Evolutionary conservation across 2,329 filamentous ascomycete species (phyloP).

Genomic region (Fusarium hostae): DNA sequence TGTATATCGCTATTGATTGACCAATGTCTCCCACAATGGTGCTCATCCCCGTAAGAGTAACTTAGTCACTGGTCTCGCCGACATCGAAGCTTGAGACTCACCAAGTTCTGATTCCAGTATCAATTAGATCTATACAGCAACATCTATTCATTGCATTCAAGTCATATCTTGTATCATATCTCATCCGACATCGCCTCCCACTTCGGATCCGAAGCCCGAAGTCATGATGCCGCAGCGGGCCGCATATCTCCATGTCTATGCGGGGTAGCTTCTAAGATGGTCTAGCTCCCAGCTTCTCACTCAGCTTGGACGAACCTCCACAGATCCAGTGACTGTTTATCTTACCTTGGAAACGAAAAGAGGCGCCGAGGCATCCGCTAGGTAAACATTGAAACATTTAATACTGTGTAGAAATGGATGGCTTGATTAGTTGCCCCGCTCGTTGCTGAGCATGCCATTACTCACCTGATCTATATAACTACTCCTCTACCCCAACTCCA

Average conservation of each 20-base stretch:
- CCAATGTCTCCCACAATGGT: background rate
- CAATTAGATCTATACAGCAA: background rate
- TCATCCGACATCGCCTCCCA: slow-evolving; percentile 6
- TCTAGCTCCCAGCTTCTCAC: slow-evolving; percentile 12
- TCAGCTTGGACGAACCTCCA: slow-evolving; percentile 1
- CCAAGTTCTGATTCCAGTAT: background rate
- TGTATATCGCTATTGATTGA: background rate
- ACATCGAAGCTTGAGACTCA: no score
- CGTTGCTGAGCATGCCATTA: slow-evolving; percentile 16
- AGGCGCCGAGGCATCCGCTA: slow-evolving; percentile 12
- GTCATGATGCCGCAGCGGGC: slow-evolving; percentile 7
- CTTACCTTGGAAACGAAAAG: slow-evolving; percentile 1
- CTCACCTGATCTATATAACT: slow-evolving; percentile 12
- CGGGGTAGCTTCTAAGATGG: slow-evolving; percentile 22
- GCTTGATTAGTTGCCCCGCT: slow-evolving; percentile 26
- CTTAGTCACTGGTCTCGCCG: no score
- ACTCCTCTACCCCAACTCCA: background rate
- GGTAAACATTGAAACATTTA: background rate
- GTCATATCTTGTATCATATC: background rate
- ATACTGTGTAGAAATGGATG: background rate
- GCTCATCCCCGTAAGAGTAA: background rate
- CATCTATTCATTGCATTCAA: no score
- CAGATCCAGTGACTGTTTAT: background rate
- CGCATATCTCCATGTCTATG: slow-evolving; percentile 2
- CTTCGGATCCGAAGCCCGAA: slow-evolving; percentile 14